Percentiles rank a stretch among this genome's conserved stretches.
Conservation (phyloP, 805 yeast genomes). For the Starmerella vitae region DNA sequence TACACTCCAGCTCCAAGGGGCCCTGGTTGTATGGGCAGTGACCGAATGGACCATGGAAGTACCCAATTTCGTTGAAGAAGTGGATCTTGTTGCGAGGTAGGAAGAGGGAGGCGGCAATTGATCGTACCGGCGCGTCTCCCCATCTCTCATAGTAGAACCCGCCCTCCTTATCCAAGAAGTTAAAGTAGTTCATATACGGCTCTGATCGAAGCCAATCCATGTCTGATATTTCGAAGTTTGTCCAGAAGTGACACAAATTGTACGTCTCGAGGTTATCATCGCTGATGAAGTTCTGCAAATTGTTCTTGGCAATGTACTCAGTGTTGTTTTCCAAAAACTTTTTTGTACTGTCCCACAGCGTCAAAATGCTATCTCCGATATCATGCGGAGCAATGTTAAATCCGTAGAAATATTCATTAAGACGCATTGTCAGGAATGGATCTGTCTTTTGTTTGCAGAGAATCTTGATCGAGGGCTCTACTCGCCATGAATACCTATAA, state of each 20-base stretch:
- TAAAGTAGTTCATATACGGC: constrained; percentile 59
- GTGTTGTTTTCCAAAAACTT: constrained; percentile 31
- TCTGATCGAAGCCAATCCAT: constrained; percentile 62
- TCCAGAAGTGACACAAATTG: constrained; percentile 80
- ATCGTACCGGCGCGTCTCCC: constrained; percentile 91
- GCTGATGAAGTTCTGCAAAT: constrained; percentile 54
- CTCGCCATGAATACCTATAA: constrained; percentile 65
- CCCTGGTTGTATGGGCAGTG: constrained; percentile 62
- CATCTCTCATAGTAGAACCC: constrained; percentile 92
- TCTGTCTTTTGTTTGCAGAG: constrained; percentile 52
- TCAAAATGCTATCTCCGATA: constrained; percentile 44
- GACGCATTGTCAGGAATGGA: constrained; percentile 46
- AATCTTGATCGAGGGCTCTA: constrained; percentile 53
- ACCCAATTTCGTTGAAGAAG: constrained; percentile 68
- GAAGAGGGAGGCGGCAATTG: constrained; percentile 72
- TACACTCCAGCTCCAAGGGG: constrained; percentile 38
- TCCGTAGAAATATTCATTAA: constrained; percentile 46
- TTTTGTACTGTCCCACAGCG: constrained; percentile 46
- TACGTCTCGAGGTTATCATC: constrained; percentile 55
- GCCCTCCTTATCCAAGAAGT: constrained; percentile 62
- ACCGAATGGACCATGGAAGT: constrained; percentile 49
- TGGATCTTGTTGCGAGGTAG: constrained; percentile 57
- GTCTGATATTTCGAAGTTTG: constrained; percentile 72
- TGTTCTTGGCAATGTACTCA: constrained; percentile 41
- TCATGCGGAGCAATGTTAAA: constrained; percentile 56